Evolutionary conservation across 805 yeast species (phyloP), one percentile per base, ranked within the genome.

Genomic region (Danielia reshetovae): DNA sequence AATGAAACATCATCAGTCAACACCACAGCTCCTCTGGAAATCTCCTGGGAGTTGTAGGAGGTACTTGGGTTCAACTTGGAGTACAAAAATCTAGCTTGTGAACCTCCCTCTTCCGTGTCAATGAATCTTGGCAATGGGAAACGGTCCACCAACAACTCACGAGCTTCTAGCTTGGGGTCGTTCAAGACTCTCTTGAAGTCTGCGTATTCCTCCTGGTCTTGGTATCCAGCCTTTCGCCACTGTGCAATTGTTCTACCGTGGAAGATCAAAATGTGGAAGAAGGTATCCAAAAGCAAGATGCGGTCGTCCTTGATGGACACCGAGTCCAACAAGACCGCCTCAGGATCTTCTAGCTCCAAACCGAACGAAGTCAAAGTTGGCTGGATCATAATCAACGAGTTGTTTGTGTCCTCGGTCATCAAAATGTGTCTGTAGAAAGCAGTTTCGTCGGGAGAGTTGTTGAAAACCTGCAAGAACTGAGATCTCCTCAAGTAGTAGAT

Each of bases 391-490:
- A 89, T 85, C 57, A 93, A 70, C 12, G 97, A 85, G 65, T 90
- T 93, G 45, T 84, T 82, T 27, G 90, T 84, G 57, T 93, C 97
- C 55, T 93, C 97, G 46, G 90, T 80, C 56, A 85, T 75, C 56
- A 93, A 76, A 12, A 87, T 81, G 60, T 93, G 98, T 59, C 97
- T 80, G 65, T 90, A 87, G 63, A 89, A 93, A 24, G 96, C 96
- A 28, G 97, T 88, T 68, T 93, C 99, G 68, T 93, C 99, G 2
- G 98, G 98, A 5, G 98, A 93, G 63, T 89, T 89, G 65, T 93
- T 93, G 73, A 93, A 93, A 29, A 90, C 95, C 60, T 87, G 95
- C 59, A 93, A 69, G 60, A 93, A 89, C 63, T 90, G 97, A 1
- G 97, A 87, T 60, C 98, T 81, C 67, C 98, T 84, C 64, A 93